Conservation (phyloP, 1,284 basidiomycete species). For the Leccinum angustisporum region DNA sequence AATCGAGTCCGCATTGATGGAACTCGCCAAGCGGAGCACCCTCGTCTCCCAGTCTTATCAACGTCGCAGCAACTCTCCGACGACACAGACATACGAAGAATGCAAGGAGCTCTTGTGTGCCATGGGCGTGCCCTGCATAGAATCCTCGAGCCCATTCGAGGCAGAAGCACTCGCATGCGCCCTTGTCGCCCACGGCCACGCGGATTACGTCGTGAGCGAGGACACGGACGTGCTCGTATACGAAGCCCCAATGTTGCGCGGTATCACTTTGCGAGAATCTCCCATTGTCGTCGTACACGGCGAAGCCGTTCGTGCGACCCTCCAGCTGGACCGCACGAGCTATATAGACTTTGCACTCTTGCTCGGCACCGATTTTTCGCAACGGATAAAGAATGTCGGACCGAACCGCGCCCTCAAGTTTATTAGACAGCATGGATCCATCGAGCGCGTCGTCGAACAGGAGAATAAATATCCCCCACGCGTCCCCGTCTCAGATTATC, state of each 20-base stretch:
- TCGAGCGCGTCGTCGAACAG: constrained; percentile 66
- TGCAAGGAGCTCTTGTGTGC: constrained; percentile 62
- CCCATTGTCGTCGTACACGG: constrained; percentile 70
- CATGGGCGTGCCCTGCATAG: constrained; percentile 78
- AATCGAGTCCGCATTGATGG: constrained; percentile 32
- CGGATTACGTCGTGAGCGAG: constrained; percentile 85
- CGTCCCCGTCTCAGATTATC: constrained; percentile 47
- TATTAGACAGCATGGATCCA: constrained; percentile 66
- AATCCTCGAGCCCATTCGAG: constrained; percentile 67
- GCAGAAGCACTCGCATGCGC: constrained; percentile 82
- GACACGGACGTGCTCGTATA: constrained; percentile 84
- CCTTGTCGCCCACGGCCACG: constrained; percentile 68
- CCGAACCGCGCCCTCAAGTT: constrained; percentile 71
- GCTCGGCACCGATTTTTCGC: constrained; percentile 86
- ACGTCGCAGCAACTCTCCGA: constrained; percentile 58
- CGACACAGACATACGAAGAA: constrained; percentile 59
- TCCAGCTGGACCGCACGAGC: constrained; percentile 53
- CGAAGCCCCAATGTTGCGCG: constrained; percentile 76
- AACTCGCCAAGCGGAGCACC: constrained; percentile 50
- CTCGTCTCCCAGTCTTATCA: constrained; percentile 61
- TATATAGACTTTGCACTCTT: constrained; percentile 85
- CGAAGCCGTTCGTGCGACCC: constrained; percentile 53
- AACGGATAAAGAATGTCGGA: constrained; percentile 78
- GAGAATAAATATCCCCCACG: constrained; percentile 55
- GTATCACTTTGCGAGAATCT: constrained; percentile 57